A percentile compares a stretch with the other conserved stretches of the same genome.
phyloP scores from a whole-genome alignment of 2,329 filamentous ascomycete genomes.

The Fusarium papillatum region DNA sequence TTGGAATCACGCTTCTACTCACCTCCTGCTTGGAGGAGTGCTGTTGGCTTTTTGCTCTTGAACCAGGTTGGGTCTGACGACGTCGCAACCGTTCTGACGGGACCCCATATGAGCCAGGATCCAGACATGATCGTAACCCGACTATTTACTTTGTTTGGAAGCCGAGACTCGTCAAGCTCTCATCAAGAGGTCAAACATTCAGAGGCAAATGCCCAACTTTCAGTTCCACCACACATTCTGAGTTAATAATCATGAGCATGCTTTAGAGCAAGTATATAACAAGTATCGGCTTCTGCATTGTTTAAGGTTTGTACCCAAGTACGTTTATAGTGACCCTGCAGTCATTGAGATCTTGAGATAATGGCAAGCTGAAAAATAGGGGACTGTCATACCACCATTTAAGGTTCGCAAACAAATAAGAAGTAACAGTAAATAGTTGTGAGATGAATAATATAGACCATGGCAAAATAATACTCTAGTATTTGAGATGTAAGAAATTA shows the following conservation, averaged over 20 bases:
- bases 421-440: neutral
- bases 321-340: neutral
- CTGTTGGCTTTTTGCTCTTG: neutral
- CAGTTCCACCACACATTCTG: neutral
- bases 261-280: no score
- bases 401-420: neutral
- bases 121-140: neutral
- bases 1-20: neutral
- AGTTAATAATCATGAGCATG: no score
- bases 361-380: neutral
- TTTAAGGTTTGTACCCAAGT: neutral
- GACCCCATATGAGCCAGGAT: neutral
- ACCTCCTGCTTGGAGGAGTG: neutral
- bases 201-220: no score
- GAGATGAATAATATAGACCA: neutral
- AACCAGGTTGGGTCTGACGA: neutral
- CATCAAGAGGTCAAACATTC: neutral
- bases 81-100: neutral
- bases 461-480: neutral
- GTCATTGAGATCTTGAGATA: neutral
- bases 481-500: neutral
- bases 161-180: neutral
- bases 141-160: neutral
- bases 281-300: no score
- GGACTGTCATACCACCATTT: no score